A percentile compares a stretch with the other conserved stretches of the same genome.
Evolutionary conservation across 805 yeast genomes (phyloP).

Genomic region (Candida sanyiensis): DNA sequence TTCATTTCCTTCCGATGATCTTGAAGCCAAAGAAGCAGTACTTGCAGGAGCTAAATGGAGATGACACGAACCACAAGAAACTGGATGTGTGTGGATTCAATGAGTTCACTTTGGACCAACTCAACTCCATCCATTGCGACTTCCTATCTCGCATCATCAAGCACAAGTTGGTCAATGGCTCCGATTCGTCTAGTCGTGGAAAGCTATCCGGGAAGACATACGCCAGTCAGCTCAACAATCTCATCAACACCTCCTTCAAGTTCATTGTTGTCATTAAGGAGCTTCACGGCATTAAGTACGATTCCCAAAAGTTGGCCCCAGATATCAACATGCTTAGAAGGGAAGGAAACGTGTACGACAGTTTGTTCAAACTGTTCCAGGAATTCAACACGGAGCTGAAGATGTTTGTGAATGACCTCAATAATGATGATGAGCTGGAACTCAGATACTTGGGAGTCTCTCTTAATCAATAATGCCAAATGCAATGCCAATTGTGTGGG

Average conservation of each 20-base stretch:
- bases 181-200: constrained; percentile 27
- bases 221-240: constrained; percentile 35
- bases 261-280: constrained; percentile 36
- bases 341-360: constrained; percentile 29
- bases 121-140: constrained; percentile 30
- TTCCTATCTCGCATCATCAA: constrained; percentile 34
- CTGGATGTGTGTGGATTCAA: constrained; percentile 17
- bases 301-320: constrained; percentile 13
- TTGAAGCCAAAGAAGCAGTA: constrained; percentile 27
- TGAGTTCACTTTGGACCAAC: constrained; percentile 44
- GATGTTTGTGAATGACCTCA: constrained; percentile 45
- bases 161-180: constrained; percentile 30
- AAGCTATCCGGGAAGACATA: constrained; percentile 34
- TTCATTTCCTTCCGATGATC: constrained; percentile 15
- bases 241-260: constrained; percentile 33
- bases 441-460: constrained; percentile 41
- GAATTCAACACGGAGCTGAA: constrained; percentile 39
- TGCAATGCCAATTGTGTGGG: no score
- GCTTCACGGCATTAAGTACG: constrained; percentile 30
- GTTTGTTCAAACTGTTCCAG: constrained; percentile 37
- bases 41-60: constrained; percentile 16
- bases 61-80: constrained; percentile 6
- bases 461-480: constrained; percentile 15
- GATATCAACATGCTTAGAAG: constrained; percentile 11
- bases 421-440: constrained; percentile 44